Percentiles rank a stretch among this genome's conserved stretches.
Conservation (phyloP, 768 basidiomycete genomes). For the Lactarius trivialis region DNA sequence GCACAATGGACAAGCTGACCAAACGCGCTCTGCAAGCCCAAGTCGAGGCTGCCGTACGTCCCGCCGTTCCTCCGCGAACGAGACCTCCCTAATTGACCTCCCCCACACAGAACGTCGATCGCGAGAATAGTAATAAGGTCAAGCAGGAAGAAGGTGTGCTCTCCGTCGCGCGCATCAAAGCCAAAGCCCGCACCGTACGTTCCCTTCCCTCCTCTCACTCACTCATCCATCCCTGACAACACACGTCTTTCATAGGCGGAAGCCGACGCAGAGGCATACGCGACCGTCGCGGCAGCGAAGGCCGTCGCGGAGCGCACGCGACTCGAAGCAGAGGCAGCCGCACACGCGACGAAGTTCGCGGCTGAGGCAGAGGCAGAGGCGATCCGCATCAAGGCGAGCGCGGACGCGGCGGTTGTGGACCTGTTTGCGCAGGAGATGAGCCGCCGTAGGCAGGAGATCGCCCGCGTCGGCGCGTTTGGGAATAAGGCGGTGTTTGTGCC, state of each 20-base stretch:
- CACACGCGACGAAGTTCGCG: conserved; percentile 67
- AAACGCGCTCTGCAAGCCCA: conserved; percentile 81
- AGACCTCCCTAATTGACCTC: neutral
- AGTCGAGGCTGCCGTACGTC: conserved; percentile 72
- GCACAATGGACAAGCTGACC: conserved; percentile 80
- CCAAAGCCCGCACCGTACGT: conserved; percentile 48
- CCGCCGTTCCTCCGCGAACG: neutral
- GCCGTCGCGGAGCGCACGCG: conserved; percentile 58
- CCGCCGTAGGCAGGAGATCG: conserved; percentile 57
- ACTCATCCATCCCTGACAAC: neutral
- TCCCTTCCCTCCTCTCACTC: neutral
- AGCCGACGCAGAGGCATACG: conserved; percentile 73
- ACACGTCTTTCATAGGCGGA: conserved; percentile 39
- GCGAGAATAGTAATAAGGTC: conserved; percentile 83
- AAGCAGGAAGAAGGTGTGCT: conserved; percentile 80
- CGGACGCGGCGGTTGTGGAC: conserved; percentile 56
- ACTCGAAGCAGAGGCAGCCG: conserved; percentile 72
- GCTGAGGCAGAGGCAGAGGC: conserved; percentile 73
- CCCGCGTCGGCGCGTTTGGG: conserved; percentile 59
- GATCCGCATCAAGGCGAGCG: conserved; percentile 53
- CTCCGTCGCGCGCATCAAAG: conserved; percentile 70
- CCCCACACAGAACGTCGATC: conserved; percentile 60
- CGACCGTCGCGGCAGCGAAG: conserved; percentile 64
- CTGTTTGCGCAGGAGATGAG: conserved; percentile 74
- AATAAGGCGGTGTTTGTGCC: conserved; percentile 64